Percentiles rank a stretch among this genome's conserved stretches.
Conservation (phyloP, 2,329 filamentous ascomycete species). For the Aspergillus costaricaensis region DNA sequence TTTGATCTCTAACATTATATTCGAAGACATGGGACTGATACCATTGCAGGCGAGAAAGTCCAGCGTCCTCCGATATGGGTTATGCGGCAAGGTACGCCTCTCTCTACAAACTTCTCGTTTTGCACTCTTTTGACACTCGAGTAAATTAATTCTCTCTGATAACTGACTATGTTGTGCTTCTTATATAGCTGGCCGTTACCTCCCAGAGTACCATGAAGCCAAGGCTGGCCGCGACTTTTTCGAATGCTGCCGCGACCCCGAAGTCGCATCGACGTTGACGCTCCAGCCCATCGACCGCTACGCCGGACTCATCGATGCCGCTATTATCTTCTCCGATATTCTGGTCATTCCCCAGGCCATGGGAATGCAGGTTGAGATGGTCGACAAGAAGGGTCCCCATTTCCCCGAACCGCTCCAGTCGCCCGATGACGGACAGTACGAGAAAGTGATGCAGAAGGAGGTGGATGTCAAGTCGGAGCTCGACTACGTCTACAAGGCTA, state of each 20-base stretch:
- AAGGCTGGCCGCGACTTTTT: conserved; percentile 94
- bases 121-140: neutral
- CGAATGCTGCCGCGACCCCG: conserved; percentile 90
- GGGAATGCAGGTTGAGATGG: conserved; percentile 98
- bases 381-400: conserved; percentile 94
- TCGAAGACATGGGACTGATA: conserved; percentile 18
- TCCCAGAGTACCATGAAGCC: conserved; percentile 95
- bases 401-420: conserved; percentile 82
- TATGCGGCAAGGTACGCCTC: conserved; percentile 85
- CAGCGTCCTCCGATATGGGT: conserved; percentile 97
- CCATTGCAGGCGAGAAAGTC: conserved; percentile 72
- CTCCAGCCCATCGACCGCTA: conserved; percentile 94
- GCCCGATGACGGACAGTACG: conserved; percentile 82
- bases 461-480: conserved; percentile 85
- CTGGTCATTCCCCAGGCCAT: conserved; percentile 96
- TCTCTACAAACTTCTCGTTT: neutral
- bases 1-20: neutral
- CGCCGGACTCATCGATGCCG: conserved; percentile 85
- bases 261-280: conserved; percentile 89
- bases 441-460: conserved; percentile 69
- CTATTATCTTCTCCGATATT: conserved; percentile 99
- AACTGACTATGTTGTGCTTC: neutral
- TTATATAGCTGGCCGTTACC: conserved; percentile 80
- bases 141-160: neutral
- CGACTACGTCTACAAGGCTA: conserved; percentile 93